phyloP scores from a whole-genome alignment of 768 basidiomycete species.

The Auricularia sp. region DNA sequence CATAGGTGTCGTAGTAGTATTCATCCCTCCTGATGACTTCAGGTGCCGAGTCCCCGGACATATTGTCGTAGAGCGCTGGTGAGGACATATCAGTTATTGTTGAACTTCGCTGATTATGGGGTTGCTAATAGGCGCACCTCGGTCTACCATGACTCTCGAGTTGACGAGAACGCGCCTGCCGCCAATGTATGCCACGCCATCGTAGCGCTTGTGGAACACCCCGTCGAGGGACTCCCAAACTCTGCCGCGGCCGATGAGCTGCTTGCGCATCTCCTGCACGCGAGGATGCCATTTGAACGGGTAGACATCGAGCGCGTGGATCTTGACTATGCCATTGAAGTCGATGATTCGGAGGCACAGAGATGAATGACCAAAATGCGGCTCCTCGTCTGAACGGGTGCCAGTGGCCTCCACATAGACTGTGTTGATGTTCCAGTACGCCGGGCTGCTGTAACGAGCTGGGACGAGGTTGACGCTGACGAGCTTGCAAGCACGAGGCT shows the following conservation, averaged over 20 bases:
- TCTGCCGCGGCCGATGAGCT: conserved; percentile 38
- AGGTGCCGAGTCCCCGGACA: not conserved
- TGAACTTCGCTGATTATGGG: not conserved
- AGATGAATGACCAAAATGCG: conserved; percentile 30
- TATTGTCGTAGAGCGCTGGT: conserved; percentile 31
- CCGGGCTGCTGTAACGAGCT: not conserved
- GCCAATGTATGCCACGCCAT: conserved; percentile 20
- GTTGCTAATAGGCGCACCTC: conserved; percentile 25
- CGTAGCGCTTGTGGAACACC: conserved; percentile 44
- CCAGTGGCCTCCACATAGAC: not conserved
- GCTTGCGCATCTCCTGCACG: conserved; percentile 30
- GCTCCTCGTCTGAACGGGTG: conserved; percentile 6
- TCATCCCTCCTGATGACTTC: not conserved
- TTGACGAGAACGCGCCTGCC: conserved; percentile 29
- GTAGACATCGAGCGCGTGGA: conserved; percentile 39
- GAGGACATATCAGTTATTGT: conserved; percentile 42
- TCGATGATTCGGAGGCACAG: conserved; percentile 30
- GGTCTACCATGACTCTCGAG: conserved; percentile 52
- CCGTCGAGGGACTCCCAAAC: conserved; percentile 42
- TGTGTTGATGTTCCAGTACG: not conserved
- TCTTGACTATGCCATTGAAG: conserved; percentile 42
- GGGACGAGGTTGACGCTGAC: not conserved
- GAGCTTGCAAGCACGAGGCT: conserved; percentile 33
- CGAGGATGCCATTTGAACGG: conserved; percentile 43
- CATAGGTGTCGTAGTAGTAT: not conserved